Percentiles rank a stretch among this genome's conserved stretches.
Conservation (phyloP, 2,329 filamentous ascomycete genomes). For the Pleomassaria siparia region DNA sequence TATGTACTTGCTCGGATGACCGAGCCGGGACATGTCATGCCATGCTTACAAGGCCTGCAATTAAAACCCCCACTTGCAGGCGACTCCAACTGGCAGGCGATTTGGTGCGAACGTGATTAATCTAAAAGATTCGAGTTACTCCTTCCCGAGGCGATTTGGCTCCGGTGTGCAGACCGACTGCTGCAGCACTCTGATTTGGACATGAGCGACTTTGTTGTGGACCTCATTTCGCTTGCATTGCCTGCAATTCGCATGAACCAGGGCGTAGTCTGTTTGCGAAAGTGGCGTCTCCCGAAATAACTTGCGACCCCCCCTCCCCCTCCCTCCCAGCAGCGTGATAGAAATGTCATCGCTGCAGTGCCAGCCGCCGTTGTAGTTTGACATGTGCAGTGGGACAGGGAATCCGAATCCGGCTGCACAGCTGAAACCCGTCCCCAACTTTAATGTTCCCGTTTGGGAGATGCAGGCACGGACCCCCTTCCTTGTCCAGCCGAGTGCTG, state of each 20-base stretch:
- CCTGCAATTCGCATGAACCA: constrained; percentile 23
- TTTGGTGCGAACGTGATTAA: constrained; percentile 35
- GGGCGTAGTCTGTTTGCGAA: constrained; percentile 15
- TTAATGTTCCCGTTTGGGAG: constrained; percentile 43
- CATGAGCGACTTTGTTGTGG: constrained; percentile 34
- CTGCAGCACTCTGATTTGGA: constrained; percentile 18
- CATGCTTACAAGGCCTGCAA: constrained; percentile 9
- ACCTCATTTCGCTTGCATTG: constrained; percentile 43
- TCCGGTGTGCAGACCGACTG: constrained; percentile 29
- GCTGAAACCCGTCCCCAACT: constrained; percentile 26
- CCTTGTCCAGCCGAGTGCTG: constrained; percentile 30
- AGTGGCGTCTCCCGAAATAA: constrained; percentile 26
- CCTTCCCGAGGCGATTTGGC: constrained; percentile 25
- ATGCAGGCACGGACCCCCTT: constrained; percentile 33
- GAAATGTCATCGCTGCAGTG: not conserved
- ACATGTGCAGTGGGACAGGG: not conserved
- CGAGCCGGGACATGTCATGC: constrained; percentile 15
- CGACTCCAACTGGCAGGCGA: constrained; percentile 18
- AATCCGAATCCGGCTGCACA: constrained; percentile 18
- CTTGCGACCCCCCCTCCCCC: no score
- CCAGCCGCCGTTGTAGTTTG: constrained; percentile 1
- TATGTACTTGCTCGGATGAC: constrained; percentile 10
- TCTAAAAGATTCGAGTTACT: constrained; percentile 34
- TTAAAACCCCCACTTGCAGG: constrained; percentile 6
- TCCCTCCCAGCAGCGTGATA: not conserved